phyloP scores from a whole-genome alignment of 164 flowering plant species.

The Berberis vulgaris region DNA sequence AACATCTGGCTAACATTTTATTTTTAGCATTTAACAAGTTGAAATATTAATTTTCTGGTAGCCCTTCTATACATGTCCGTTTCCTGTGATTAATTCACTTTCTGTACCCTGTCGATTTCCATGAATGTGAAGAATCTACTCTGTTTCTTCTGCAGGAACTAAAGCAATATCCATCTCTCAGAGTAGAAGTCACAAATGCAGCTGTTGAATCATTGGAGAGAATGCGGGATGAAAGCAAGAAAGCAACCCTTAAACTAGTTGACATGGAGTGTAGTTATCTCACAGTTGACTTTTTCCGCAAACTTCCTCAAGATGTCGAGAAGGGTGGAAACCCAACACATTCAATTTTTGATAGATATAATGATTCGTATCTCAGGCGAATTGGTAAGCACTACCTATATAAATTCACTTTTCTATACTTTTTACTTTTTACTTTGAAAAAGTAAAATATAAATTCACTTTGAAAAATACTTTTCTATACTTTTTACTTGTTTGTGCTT shows the following conservation, averaged over 20 bases:
- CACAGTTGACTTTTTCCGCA: conserved; percentile 93
- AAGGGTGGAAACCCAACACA: conserved; percentile 95
- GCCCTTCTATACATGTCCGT: too few species aligned
- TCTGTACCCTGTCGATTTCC: too few species aligned
- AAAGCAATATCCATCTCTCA: conserved; percentile 54
- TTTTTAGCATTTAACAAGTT: too few species aligned
- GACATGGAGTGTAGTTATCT: conserved; percentile 89
- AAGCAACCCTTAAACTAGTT: conserved; percentile 73
- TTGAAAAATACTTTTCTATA: too few species aligned
- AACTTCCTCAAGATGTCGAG: conserved; percentile 94
- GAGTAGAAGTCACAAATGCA: conserved; percentile 67
- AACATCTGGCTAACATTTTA: too few species aligned
- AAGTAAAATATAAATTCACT: too few species aligned
- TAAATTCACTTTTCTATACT: neutral
- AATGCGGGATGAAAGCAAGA: conserved; percentile 81
- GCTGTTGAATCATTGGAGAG: conserved; percentile 73
- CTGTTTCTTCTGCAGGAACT: conserved; percentile 47
- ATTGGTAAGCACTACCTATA: conserved; percentile 39
- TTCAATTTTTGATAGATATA: conserved; percentile 89
- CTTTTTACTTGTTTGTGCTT: too few species aligned
- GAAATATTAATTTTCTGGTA: too few species aligned
- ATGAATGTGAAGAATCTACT: neutral
- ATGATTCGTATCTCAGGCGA: conserved; percentile 76
- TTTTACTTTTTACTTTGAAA: neutral
- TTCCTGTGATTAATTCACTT: too few species aligned